Conservation (phyloP, 1,139 yeast genomes). For the Lodderomyces orthopsilosis region DNA sequence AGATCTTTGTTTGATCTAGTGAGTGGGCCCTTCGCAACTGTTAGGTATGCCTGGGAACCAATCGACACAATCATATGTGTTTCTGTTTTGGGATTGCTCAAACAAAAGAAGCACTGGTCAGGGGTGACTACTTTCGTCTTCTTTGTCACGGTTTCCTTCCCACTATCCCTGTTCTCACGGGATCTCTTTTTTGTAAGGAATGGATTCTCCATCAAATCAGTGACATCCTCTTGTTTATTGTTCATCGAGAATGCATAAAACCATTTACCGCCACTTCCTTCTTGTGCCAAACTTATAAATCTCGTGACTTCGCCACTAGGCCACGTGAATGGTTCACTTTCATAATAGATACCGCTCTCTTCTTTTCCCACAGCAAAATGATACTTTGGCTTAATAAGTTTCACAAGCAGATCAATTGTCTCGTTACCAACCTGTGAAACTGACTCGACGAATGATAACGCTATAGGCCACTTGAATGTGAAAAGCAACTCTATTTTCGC, state of each 20-base stretch:
- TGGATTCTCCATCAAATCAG: slow-evolving; percentile 33
- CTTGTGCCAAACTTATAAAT: slow-evolving; percentile 62
- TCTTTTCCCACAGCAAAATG: slow-evolving; percentile 59
- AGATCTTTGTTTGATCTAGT: slow-evolving; percentile 45
- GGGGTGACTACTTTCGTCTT: slow-evolving; percentile 46
- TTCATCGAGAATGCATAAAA: slow-evolving; percentile 60
- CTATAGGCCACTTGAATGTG: slow-evolving; percentile 60
- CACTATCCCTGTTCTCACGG: slow-evolving; percentile 12
- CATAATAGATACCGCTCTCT: slow-evolving; percentile 46
- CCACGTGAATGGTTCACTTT: slow-evolving; percentile 62
- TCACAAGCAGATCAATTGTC: slow-evolving; percentile 47
- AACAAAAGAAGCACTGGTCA: slow-evolving; percentile 73
- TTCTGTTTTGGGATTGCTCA: slow-evolving; percentile 76
- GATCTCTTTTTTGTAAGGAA: slow-evolving; percentile 21
- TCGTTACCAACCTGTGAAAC: slow-evolving; percentile 36
- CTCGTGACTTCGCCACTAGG: slow-evolving; percentile 42
- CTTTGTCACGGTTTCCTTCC: slow-evolving; percentile 11
- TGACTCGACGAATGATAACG: slow-evolving; percentile 38
- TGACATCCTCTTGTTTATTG: slow-evolving; percentile 12
- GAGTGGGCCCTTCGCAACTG: slow-evolving; percentile 87
- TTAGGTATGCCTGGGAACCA: slow-evolving; percentile 62
- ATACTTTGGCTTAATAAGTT: slow-evolving; percentile 53
- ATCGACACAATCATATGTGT: slow-evolving; percentile 80
- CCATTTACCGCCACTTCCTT: slow-evolving; percentile 62
- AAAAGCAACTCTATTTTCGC: slow-evolving; percentile 51